Evolutionary conservation across 345 rosid genomes (phyloP).

Genomic region (Arabis alpina): DNA sequence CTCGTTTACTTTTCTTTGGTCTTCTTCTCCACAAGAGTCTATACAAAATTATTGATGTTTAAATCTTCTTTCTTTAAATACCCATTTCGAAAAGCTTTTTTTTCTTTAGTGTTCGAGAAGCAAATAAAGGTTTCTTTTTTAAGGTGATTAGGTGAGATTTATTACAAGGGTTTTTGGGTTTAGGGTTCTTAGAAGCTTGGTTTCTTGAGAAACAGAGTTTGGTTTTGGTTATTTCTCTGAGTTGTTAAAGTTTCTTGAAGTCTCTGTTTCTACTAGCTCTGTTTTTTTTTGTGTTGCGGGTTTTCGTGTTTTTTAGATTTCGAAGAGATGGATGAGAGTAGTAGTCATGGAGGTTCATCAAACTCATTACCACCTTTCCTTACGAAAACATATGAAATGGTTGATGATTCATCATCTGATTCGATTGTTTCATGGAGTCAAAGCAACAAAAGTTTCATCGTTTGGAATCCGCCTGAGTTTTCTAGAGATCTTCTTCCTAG

Average conservation of each 20-base stretch:
- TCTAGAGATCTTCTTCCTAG: conserved; percentile 78
- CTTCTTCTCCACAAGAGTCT: conserved; percentile 19
- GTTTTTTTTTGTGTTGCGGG: too few relatives aligned
- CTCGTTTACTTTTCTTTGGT: conserved; percentile 44
- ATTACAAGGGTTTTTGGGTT: neutral
- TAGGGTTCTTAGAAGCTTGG: conserved; percentile 29
- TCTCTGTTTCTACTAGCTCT: too few relatives aligned
- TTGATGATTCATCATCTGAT: conserved; percentile 78
- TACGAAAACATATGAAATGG: conserved; percentile 86
- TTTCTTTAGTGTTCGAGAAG: conserved; percentile 22
- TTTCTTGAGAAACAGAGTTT: neutral
- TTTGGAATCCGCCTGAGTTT: conserved; percentile 84
- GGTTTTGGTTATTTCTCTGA: neutral
- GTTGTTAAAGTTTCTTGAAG: neutral
- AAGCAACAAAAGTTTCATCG: conserved; percentile 74
- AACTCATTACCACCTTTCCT: conserved; percentile 93
- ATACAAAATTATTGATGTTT: neutral
- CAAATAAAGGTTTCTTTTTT: neutral
- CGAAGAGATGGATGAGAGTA: conserved; percentile 69
- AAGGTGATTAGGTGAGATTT: conserved; percentile 26
- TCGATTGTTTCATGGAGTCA: conserved; percentile 81
- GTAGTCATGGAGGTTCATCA: conserved; percentile 56
- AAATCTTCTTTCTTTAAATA: conserved; percentile 12
- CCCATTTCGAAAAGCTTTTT: conserved; percentile 10
- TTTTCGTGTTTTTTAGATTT: neutral